Base-by-base conservation (phyloP, 1,139 yeast genomes). In the Debaryomyces coudertii region DNA sequence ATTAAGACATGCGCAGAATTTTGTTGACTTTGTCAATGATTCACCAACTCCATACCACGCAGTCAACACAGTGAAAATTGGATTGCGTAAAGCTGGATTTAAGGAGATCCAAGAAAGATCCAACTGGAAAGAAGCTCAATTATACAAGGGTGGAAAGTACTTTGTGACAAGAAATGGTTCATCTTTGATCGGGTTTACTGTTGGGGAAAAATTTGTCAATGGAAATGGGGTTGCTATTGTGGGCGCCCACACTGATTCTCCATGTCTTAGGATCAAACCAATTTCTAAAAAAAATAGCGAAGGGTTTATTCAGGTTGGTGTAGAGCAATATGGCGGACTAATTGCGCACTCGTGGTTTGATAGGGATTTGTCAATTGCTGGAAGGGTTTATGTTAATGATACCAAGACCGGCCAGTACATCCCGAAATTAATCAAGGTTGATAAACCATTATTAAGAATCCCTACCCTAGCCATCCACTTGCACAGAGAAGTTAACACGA, bases 21-120 rank as follows among this genome's bases (percentile, higher is more conserved):
- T 92, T 60, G 73, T 92, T 45, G 77, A 82, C 48, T 93, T 86
- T 61, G 86, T 93, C 56, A 90, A 90, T 66, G 77, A 78, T 3
- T 87, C 96, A 1, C 98, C 97, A 24, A 87, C 98, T 0, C 98
- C 99, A 0, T 93, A 90, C 65, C 99, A 93, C 66, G 97, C 93
- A 1, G 96, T 92, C 3, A 77, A 80, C 42, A 76, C 79, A 23
- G 82, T 85, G 40, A 85, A 84, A 57, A 58, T 68, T 14, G 67
- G 76, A 46, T 74, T 93, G 35, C 45, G 61, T 2, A 61, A 67
- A 2, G 79, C 82, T n/a, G 96, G 95, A 0, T 92, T 89, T 61
- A 62, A 60, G 15, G 95, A 87, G 63, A 68, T 93, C 43, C 73
- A 79, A 31, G 99, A 93, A 66, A 77, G 90, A 43, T 75, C 77